Conservation (phyloP, 768 basidiomycete genomes). For the Hygrophorus pudorinus region DNA sequence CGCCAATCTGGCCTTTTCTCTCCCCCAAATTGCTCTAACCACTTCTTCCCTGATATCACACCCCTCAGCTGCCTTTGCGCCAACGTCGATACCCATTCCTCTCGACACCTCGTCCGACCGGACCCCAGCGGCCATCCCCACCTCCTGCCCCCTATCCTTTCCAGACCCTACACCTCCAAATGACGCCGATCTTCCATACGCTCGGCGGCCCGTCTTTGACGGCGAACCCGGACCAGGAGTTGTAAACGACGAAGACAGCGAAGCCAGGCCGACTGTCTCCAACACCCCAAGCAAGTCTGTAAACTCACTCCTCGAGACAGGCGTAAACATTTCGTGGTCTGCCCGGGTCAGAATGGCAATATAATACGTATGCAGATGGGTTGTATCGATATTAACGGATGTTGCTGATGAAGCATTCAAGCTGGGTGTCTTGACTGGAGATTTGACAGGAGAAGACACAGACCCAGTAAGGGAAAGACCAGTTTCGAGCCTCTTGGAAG, state of each 20-base stretch:
- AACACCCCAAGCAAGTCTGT: slow-evolving; percentile 59
- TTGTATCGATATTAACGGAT: slow-evolving; percentile 32
- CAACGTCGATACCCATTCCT: slow-evolving; percentile 45
- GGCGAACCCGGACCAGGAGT: slow-evolving; percentile 23
- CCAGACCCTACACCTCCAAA: slow-evolving; percentile 30
- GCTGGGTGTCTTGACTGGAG: slow-evolving; percentile 38
- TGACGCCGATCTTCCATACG: slow-evolving; percentile 48
- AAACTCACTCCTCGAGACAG: slow-evolving; percentile 71
- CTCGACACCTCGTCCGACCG: slow-evolving; percentile 62
- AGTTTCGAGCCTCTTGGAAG: slow-evolving; percentile 49
- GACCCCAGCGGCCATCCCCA: slow-evolving; percentile 51
- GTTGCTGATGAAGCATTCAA: slow-evolving; percentile 14
- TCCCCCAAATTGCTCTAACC: slow-evolving; percentile 41
- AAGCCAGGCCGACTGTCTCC: slow-evolving; percentile 62
- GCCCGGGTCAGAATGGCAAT: slow-evolving; percentile 40
- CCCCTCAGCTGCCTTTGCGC: slow-evolving; percentile 12
- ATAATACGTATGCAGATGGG: slow-evolving; percentile 60
- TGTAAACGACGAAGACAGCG: slow-evolving; percentile 26
- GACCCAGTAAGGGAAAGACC: slow-evolving; percentile 41
- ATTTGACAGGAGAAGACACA: slow-evolving; percentile 22
- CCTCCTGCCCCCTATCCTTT: slow-evolving; percentile 30
- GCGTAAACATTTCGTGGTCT: slow-evolving; percentile 43
- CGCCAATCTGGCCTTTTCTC: slow-evolving; percentile 35
- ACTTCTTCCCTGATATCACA: slow-evolving; percentile 40
- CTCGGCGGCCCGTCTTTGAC: slow-evolving; percentile 38